A percentile compares a stretch with the other conserved stretches of the same genome.
These are phyloP conservation scores for Neofusicoccum laricinum DNA, from an alignment of 2,329 filamentous ascomycete genomes.

Conservation along the genomic window DNA sequence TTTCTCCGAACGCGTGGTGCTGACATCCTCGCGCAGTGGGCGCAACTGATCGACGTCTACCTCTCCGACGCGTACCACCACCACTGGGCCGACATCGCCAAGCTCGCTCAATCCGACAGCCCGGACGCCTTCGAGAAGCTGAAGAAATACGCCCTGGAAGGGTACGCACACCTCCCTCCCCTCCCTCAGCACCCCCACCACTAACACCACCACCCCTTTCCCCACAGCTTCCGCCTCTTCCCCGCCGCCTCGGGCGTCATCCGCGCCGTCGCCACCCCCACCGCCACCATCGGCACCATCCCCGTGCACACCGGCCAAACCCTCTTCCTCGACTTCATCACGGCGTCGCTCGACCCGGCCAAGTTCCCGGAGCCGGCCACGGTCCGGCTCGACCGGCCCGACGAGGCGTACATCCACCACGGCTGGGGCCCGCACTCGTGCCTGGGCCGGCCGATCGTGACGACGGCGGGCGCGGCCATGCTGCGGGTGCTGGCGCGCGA, in stretches of 20 bases:
- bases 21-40: conserved; percentile 10
- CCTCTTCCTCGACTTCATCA: conserved; percentile 15
- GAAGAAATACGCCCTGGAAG: conserved; percentile 18
- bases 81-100: conserved; percentile 19
- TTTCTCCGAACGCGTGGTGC: no score
- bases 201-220: neutral
- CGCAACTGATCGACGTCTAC: conserved; percentile 19
- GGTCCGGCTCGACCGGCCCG: conserved; percentile 29
- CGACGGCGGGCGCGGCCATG: conserved; percentile 28
- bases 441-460: conserved; percentile 31
- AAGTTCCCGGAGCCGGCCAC: conserved; percentile 28
- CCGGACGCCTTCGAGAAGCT: conserved; percentile 12
- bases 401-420: conserved; percentile 31
- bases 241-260: conserved; percentile 7
- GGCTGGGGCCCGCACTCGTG: conserved; percentile 34
- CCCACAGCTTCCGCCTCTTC: conserved; percentile 14
- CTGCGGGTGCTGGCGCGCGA: conserved; percentile 33
- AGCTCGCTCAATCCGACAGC: conserved; percentile 4
- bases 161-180: neutral
- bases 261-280: conserved; percentile 1
- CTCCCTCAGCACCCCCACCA: neutral
- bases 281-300: neutral
- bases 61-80: conserved; percentile 17
- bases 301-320: conserved; percentile 14
- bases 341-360: conserved; percentile 32